A percentile compares a stretch with the other conserved stretches of the same genome.
Conservation (phyloP, 2,329 filamentous ascomycete species). For the Pseudophaeomoniella oleicola region DNA sequence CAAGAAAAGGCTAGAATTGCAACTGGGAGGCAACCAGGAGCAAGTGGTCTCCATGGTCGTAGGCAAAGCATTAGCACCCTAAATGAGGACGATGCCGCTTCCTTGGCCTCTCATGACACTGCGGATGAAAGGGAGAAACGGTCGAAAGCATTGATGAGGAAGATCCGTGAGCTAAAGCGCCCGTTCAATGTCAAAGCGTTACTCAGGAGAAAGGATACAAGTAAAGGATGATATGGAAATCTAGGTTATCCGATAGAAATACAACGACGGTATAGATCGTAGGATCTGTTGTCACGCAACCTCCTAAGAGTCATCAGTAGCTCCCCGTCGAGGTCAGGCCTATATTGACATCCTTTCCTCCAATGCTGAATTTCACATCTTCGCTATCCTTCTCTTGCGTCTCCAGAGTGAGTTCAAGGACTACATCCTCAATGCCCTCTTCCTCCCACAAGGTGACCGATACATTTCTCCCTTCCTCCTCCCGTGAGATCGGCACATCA, state of each 20-base stretch:
- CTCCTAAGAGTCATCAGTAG: too few species aligned
- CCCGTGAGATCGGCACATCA: background rate
- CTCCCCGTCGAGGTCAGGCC: background rate
- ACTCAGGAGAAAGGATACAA: slow-evolving; percentile 7
- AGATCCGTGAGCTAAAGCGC: slow-evolving; percentile 20
- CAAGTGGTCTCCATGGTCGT: background rate
- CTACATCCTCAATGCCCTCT: background rate
- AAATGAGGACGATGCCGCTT: background rate
- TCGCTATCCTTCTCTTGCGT: background rate
- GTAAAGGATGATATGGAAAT: too few species aligned
- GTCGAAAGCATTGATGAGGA: slow-evolving; percentile 15
- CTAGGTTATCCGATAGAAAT: too few species aligned
- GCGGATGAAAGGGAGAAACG: slow-evolving; percentile 15
- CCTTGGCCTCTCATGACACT: slow-evolving; percentile 1
- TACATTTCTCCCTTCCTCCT: background rate
- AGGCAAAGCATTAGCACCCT: background rate
- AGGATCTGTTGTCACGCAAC: too few species aligned
- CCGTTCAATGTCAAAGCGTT: slow-evolving; percentile 13
- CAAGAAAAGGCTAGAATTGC: slow-evolving; percentile 5
- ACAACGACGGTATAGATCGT: too few species aligned
- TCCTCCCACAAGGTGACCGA: background rate
- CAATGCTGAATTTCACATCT: background rate
- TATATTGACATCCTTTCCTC: background rate
- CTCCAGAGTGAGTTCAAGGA: background rate
- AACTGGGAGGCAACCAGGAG: background rate